These are phyloP conservation scores for Globomyces pollinis-pini DNA, from an alignment of 192 early-diverging fungal species.

Conservation along the genomic window DNA sequence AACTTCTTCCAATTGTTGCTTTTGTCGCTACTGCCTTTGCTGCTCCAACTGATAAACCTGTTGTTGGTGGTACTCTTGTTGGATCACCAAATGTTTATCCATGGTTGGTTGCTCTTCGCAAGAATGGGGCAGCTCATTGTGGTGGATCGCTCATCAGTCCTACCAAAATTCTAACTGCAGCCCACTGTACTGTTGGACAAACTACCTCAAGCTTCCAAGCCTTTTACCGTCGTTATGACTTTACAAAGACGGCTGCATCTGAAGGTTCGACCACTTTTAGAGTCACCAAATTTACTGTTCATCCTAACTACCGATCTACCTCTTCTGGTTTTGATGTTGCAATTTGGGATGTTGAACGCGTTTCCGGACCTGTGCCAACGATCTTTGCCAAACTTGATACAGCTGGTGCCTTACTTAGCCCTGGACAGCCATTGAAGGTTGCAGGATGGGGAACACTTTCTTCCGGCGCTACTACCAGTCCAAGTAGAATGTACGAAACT, in stretches of 20 bases:
- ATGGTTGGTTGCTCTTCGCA: neutral
- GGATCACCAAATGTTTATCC: neutral
- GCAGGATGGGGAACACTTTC: neutral
- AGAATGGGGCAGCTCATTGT: neutral
- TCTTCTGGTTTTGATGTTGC: neutral
- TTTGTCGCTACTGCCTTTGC: neutral
- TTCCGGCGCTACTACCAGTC: neutral
- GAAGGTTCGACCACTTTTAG: neutral
- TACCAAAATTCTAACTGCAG: neutral
- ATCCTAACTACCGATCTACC: neutral
- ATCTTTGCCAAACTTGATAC: neutral
- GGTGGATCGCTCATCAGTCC: neutral
- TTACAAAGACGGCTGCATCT: neutral
- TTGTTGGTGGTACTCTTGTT: neutral
- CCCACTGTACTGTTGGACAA: neutral
- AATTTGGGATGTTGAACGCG: neutral
- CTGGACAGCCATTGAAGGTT: neutral
- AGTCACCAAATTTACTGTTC: neutral
- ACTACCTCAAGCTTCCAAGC: neutral
- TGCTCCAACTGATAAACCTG: neutral
- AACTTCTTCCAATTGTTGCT: no score
- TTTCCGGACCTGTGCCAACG: neutral
- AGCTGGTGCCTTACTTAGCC: neutral
- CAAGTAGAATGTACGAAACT: neutral
- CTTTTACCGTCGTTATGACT: neutral